Percentiles rank a stretch among this genome's conserved stretches.
Evolutionary conservation across 78 protist genomes (phyloP).

Genomic region (Planoprotostelium fungivorum): DNA sequence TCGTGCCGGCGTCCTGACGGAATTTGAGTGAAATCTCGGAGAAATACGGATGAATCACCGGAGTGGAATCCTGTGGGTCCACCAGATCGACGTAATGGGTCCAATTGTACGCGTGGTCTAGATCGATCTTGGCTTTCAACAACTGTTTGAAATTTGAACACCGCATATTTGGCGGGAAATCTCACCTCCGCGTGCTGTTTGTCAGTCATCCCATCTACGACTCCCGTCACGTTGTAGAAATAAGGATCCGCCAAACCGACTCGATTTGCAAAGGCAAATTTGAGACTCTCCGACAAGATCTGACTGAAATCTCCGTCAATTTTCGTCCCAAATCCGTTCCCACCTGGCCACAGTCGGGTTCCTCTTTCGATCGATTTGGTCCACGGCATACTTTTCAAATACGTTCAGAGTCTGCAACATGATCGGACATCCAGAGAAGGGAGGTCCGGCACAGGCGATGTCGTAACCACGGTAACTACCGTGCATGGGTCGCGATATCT

Average conservation of each 20-base stretch:
- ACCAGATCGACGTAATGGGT: background rate
- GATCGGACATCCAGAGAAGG: background rate
- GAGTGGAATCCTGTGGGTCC: background rate
- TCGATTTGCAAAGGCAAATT: background rate
- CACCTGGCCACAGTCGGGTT: background rate
- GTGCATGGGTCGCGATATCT: background rate
- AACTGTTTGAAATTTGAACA: background rate
- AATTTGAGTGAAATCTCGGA: background rate
- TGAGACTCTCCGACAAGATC: background rate
- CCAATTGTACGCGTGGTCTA: background rate
- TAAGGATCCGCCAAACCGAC: constrained; percentile 4
- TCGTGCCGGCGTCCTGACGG: background rate
- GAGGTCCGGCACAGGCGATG: background rate
- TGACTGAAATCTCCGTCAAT: background rate
- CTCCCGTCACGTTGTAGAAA: background rate
- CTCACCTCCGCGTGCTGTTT: background rate
- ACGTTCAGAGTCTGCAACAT: background rate
- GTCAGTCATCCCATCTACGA: background rate
- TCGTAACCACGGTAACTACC: constrained; percentile 1
- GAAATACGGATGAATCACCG: too few relatives aligned
- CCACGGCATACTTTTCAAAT: background rate
- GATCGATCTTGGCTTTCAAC: background rate
- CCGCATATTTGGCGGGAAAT: background rate
- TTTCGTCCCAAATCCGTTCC: background rate
- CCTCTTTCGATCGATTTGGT: background rate